phyloP scores from a whole-genome alignment of 2,329 filamentous ascomycete species.

The Penicillium sp. region DNA sequence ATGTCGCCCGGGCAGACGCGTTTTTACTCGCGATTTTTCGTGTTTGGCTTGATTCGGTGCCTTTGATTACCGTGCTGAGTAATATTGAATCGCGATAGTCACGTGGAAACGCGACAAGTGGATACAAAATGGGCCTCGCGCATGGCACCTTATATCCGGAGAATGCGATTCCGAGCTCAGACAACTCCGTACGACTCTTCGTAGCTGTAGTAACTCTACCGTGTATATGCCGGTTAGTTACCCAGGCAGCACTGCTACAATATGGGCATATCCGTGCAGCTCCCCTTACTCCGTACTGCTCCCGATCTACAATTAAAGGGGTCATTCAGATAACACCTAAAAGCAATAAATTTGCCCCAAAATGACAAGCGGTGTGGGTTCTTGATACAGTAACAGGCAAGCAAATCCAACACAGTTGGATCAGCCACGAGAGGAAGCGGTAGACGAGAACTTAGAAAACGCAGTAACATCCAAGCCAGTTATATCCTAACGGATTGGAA shows the following conservation, averaged over 20 bases:
- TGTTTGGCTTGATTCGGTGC: conserved; percentile 28
- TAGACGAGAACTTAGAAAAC: conserved; percentile 5
- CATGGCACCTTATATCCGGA: conserved; percentile 9
- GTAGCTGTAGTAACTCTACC: background rate
- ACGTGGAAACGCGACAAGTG: conserved; percentile 19
- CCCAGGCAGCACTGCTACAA: background rate
- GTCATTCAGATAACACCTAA: background rate
- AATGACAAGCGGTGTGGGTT: conserved; percentile 11
- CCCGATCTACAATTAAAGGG: background rate
- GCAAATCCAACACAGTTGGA: background rate
- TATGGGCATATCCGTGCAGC: background rate
- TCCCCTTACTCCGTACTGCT: conserved; percentile 11
- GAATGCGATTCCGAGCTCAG: conserved; percentile 18
- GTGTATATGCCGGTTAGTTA: background rate
- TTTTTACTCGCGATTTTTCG: conserved; percentile 34
- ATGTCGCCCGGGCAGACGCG: conserved; percentile 31
- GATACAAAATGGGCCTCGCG: background rate
- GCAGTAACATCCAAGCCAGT: conserved; percentile 15
- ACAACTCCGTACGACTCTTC: too few species aligned
- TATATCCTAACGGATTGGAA: conserved; percentile 9
- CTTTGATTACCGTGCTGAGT: conserved; percentile 15
- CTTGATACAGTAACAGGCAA: conserved; percentile 5
- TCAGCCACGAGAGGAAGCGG: background rate
- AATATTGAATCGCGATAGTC: conserved; percentile 17
- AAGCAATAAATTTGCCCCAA: conserved; percentile 12